These are phyloP conservation scores for Hypoxylon sp. DNA, from an alignment of 2,329 filamentous ascomycete genomes.

Conservation along the genomic window DNA sequence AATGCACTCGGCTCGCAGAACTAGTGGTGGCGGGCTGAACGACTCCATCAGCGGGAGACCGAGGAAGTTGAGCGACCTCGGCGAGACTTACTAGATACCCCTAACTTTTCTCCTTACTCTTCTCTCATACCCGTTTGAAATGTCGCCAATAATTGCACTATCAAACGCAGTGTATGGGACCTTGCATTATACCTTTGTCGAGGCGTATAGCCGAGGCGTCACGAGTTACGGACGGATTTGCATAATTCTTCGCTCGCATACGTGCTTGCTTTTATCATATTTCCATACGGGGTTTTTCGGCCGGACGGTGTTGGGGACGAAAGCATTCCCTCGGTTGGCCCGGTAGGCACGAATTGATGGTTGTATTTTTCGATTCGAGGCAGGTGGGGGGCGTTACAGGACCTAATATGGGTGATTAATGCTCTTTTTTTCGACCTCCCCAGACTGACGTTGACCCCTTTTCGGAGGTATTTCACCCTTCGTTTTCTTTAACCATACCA, in stretches of 20 bases:
- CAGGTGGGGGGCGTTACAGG: constrained; percentile 39
- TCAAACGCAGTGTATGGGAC: constrained; percentile 17
- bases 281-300: constrained; percentile 31
- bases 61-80: constrained; percentile 64
- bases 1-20: constrained; percentile 58
- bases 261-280: constrained; percentile 40
- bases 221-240: constrained; percentile 52
- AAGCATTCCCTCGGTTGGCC: constrained; percentile 37
- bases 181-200: constrained; percentile 43
- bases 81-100: constrained; percentile 66
- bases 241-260: constrained; percentile 44
- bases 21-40: constrained; percentile 55
- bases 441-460: constrained; percentile 39
- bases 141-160: constrained; percentile 21
- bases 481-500: constrained; percentile 22
- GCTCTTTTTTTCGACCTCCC: constrained; percentile 28
- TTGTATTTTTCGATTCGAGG: constrained; percentile 30
- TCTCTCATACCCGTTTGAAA: constrained; percentile 42
- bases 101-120: constrained; percentile 44
- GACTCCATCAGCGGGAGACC: constrained; percentile 49
- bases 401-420: constrained; percentile 18
- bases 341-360: constrained; percentile 38
- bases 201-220: constrained; percentile 49
- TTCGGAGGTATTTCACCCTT: constrained; percentile 1
- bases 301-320: constrained; percentile 33